phyloP scores from a whole-genome alignment of 1,139 yeast genomes.

The Debaryomyces psychrophilus region DNA sequence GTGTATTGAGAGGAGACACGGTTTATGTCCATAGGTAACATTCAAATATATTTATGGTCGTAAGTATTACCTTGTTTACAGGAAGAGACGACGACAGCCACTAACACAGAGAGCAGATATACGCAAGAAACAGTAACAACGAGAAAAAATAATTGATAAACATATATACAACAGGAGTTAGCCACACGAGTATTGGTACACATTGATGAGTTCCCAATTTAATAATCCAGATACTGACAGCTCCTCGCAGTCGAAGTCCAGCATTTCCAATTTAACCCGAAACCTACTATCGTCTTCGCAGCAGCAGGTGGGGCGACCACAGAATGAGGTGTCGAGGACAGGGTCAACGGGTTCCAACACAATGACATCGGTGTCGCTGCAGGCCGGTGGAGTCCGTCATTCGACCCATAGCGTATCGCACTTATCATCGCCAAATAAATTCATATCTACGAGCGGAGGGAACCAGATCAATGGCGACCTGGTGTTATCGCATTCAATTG shows the following conservation, averaged over 20 bases:
- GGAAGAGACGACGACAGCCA: background rate
- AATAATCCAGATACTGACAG: constrained; percentile 12
- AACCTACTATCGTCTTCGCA: constrained; percentile 30
- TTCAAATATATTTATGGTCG: background rate
- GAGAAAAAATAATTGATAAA: background rate
- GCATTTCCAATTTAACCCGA: constrained; percentile 44
- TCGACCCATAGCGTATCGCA: constrained; percentile 7
- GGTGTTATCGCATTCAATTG: constrained; percentile 10
- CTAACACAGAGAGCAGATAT: background rate
- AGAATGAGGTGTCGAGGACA: constrained; percentile 2
- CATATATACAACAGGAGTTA: background rate
- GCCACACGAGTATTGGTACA: background rate
- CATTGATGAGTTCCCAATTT: constrained; percentile 15
- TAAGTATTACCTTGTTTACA: background rate
- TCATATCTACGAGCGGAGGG: constrained; percentile 12
- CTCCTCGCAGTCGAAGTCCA: constrained; percentile 15
- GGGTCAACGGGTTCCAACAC: background rate
- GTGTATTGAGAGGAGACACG: background rate
- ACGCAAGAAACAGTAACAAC: background rate
- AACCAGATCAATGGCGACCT: background rate
- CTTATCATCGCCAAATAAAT: constrained; percentile 10
- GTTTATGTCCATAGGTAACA: background rate
- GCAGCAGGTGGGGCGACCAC: constrained; percentile 9
- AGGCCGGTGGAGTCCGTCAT: constrained; percentile 1
- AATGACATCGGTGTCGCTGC: background rate